Evolutionary conservation across 2,329 filamentous ascomycete species (phyloP), one percentile per base, ranked within the genome.

Genomic region (Xylaria sp.): DNA sequence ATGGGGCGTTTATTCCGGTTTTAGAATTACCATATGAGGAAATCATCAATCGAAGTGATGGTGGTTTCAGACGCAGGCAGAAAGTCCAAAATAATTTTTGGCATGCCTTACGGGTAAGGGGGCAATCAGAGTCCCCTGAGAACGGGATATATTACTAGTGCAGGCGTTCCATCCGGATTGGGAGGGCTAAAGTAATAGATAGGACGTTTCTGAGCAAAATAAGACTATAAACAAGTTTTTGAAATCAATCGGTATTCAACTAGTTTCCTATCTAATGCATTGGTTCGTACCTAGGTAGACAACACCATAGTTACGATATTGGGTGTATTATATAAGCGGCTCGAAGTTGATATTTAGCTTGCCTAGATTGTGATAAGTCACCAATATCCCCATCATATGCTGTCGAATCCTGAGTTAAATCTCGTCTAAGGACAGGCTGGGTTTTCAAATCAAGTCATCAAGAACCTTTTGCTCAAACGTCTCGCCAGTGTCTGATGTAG

Each of bases 81-180:
- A 37, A 10, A 61, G 35, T 9, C 27, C 21, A 54, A 48, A 44
- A 42, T 1, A 21, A 47, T 32, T n/a, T 25, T 27, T 54, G 54
- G 44, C 18, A 69, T 58, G 63, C 48, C n/a, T 61, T 65, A 64
- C 21, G 50, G 51, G 47, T 21, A 61, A 58, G 32, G 21, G 35
- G 9, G 47, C 54, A 42, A 16, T 25, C 32, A 50, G 59, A 58
- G 8, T 42, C 21, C 37, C 16, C 58, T 21, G 18, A 50, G 57
- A 25, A 54, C 21, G 54, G 54, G 42, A 61, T 13, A 51, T 40
- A 66, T 61, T 35, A 66, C 54, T 51, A 62, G 47, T 69, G 44
- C 60, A 65, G 68, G 70, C 70, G 68, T 71, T 70, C 55, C 18
- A 58, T 68, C 65, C 50, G 68, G 65, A 50, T 60, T 60, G 21